Conservation (phyloP, 768 basidiomycete genomes). For the Galerina marginata region DNA sequence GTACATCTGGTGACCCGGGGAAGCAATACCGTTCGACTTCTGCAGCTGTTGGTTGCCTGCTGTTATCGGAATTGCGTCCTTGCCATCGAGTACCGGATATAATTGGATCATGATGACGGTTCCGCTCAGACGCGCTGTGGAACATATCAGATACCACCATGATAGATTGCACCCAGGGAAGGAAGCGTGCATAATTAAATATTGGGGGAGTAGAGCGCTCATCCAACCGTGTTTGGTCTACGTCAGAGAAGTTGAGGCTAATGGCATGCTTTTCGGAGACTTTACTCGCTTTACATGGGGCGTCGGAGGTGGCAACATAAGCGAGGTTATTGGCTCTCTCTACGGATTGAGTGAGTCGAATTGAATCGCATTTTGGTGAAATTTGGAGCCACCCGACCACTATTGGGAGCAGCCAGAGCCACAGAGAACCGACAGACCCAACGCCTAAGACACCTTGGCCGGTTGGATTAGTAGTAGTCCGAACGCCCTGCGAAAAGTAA, state of each 20-base stretch:
- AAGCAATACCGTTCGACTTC: not conserved
- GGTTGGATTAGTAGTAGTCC: conserved; percentile 16
- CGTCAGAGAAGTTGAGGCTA: not conserved
- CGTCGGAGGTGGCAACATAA: conserved; percentile 19
- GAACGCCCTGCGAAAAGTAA: conserved; percentile 32
- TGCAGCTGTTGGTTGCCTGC: not conserved
- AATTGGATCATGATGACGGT: conserved; percentile 7
- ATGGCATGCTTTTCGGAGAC: not conserved
- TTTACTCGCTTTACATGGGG: not conserved
- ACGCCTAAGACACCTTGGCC: conserved; percentile 41
- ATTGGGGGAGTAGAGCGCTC: conserved; percentile 24
- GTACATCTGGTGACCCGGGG: not conserved
- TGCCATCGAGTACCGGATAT: conserved; percentile 1
- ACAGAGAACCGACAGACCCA: conserved; percentile 35
- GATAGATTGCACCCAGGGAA: conserved; percentile 22
- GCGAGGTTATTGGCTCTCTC: conserved; percentile 33
- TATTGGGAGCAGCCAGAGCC: conserved; percentile 50
- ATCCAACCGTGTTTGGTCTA: conserved; percentile 8
- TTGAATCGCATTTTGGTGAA: conserved; percentile 43
- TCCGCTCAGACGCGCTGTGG: conserved; percentile 10
- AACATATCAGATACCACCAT: conserved; percentile 18
- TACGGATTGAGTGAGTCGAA: conserved; percentile 34
- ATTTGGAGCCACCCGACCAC: conserved; percentile 47
- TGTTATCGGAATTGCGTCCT: not conserved
- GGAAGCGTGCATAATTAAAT: conserved; percentile 28